Conservation (phyloP, 345 rosid genomes). For the Firmiana major region DNA sequence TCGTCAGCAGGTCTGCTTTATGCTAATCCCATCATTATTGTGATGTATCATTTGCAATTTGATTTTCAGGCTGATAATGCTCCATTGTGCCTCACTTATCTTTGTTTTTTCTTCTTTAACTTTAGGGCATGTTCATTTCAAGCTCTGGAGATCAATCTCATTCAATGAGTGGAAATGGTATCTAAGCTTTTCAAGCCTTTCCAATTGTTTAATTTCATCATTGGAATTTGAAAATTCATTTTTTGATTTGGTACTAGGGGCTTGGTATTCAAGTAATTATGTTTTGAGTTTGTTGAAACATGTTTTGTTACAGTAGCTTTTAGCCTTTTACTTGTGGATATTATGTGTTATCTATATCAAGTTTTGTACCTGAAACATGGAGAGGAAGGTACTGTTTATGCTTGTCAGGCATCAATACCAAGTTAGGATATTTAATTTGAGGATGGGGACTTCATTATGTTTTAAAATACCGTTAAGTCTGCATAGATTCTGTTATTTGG, state of each 20-base stretch:
- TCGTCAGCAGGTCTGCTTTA: conserved; percentile 70
- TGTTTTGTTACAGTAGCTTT: neutral
- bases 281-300: neutral
- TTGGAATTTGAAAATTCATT: neutral
- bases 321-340: neutral
- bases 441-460: neutral
- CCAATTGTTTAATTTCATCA: neutral
- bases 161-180: conserved; percentile 92
- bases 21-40: conserved; percentile 10
- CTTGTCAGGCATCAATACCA: neutral
- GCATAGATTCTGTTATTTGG: neutral
- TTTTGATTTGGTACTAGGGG: neutral
- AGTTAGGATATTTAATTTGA: neutral
- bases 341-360: neutral
- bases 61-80: conserved; percentile 2
- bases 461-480: neutral
- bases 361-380: neutral
- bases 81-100: conserved; percentile 4
- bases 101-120: conserved; percentile 4
- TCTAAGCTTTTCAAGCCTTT: neutral
- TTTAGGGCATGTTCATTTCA: conserved; percentile 75
- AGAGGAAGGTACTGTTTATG: neutral
- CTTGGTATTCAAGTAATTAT: neutral
- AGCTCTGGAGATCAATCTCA: conserved; percentile 87
- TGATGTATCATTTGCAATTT: conserved; percentile 10